These are phyloP conservation scores for Boletus vermiculosoides DNA, from an alignment of 768 basidiomycete genomes.

Conservation along the genomic window DNA sequence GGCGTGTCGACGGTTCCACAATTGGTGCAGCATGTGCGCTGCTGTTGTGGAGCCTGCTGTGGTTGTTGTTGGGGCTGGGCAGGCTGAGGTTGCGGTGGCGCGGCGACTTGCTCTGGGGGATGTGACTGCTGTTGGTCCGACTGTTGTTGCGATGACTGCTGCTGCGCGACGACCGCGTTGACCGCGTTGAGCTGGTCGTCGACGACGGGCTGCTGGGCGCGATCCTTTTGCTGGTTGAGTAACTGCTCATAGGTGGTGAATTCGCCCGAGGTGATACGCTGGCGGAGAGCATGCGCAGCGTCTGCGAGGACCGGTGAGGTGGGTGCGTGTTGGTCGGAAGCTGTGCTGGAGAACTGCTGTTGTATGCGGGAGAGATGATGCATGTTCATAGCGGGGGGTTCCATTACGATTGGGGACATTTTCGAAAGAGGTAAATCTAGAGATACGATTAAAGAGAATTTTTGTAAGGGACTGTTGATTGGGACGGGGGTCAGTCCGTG, in stretches of 20 bases:
- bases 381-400: conserved; percentile 51
- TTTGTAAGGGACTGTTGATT: conserved; percentile 23
- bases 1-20: conserved; percentile 79
- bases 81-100: conserved; percentile 25
- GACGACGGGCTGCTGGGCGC: conserved; percentile 16
- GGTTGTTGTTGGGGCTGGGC: conserved; percentile 21
- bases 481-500: conserved; percentile 9
- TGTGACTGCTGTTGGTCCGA: conserved; percentile 16
- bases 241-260: conserved; percentile 34
- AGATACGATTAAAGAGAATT: conserved; percentile 33
- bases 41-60: conserved; percentile 36
- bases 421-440: conserved; percentile 29
- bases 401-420: conserved; percentile 61
- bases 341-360: conserved; percentile 41
- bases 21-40: conserved; percentile 57
- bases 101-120: conserved; percentile 29
- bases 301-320: conserved; percentile 23
- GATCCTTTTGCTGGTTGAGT: conserved; percentile 32
- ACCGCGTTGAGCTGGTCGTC: conserved; percentile 15
- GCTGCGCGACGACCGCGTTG: conserved; percentile 16
- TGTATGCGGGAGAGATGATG: conserved; percentile 52
- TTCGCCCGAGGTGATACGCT: conserved; percentile 30
- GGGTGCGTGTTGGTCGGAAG: conserved; percentile 30
- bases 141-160: conserved; percentile 11
- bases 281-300: conserved; percentile 27